Evolutionary conservation across 306 rosid genomes (phyloP), one percentile per base, ranked within the genome.

Genomic region (Citrullus mucosospermus): DNA sequence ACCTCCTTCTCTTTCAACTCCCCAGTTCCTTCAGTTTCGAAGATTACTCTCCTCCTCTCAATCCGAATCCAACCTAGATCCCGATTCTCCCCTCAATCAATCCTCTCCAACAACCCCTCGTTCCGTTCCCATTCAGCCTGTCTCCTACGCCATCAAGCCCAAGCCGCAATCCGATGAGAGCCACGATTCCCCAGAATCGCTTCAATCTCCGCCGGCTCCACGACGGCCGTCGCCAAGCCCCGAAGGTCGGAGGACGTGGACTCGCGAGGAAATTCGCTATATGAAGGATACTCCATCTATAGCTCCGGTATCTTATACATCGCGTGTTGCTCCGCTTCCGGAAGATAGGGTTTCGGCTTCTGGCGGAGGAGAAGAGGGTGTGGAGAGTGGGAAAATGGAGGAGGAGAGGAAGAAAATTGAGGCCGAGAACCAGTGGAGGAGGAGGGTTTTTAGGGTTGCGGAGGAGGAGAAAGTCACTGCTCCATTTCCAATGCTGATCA

Each of bases 271-370:
- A 9, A 17, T 83, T 58, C 89, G 98, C 4, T 94, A 88, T 69
- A 85, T 94, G 46, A 89, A 88, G 83, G 92, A 92, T 36, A 84
- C 62, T 30, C 90, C 95, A 3, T 79, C 89, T 4, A 78, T 90
- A n/a, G 2, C 86, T 12, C 89, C 89, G 4, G 96, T 91, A 39
- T 86, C 96, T 14, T 92, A 93, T 71, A 79, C 91, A 2, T 0
- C 75, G 2, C 86, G 91, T 1, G 96, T 89, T 51, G 99, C 97
- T 20, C 97, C 97, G 10, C 88, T 95, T 10, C 99, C 97, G 20
- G 99, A 90, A 38, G 88, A 89, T 76, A 92, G 22, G 80, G 79
- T 1, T 1, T 25, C 84, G 15, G 82, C 10, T 50, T 71, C 73
- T 13, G 78, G 72, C 9, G 82, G 36, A 8, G 65, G 38, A 62